These are phyloP conservation scores for Penicillium atrosanguineum DNA, from an alignment of 495 filamentous ascomycete genomes.

Conservation along the genomic window DNA sequence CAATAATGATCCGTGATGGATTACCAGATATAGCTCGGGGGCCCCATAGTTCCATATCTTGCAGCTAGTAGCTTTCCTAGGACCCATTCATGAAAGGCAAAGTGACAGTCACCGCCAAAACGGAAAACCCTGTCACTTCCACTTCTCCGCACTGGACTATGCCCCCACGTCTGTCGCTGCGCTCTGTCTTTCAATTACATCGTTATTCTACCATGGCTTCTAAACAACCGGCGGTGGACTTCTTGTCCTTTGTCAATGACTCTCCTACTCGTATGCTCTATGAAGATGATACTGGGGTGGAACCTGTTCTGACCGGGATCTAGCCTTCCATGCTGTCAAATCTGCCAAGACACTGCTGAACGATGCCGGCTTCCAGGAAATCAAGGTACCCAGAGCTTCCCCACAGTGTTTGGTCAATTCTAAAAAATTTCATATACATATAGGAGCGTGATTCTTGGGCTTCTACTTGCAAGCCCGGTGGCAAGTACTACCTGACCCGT, in stretches of 20 bases:
- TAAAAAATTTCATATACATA: too few species aligned
- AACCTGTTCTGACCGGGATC: constrained; percentile 20
- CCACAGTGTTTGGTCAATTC: not conserved
- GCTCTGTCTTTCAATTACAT: constrained; percentile 8
- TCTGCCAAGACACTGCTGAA: constrained; percentile 70
- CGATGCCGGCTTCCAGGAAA: constrained; percentile 78
- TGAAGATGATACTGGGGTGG: constrained; percentile 5
- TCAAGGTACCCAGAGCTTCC: constrained; percentile 54
- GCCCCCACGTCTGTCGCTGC: constrained; percentile 13
- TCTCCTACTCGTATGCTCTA: constrained; percentile 80
- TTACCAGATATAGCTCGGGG: not conserved
- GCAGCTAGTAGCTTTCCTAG: not conserved
- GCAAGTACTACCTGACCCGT: constrained; percentile 93
- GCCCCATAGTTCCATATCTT: not conserved
- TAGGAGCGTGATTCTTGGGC: constrained; percentile 89
- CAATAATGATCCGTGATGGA: not conserved
- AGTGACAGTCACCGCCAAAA: constrained; percentile 17
- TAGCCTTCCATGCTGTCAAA: constrained; percentile 92
- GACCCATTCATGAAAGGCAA: not conserved
- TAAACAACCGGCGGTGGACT: constrained; percentile 68
- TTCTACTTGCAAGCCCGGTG: constrained; percentile 73
- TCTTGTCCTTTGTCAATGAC: constrained; percentile 89
- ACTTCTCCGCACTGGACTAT: constrained; percentile 13
- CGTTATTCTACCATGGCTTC: constrained; percentile 54
- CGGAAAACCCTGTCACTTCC: constrained; percentile 9